Percentiles rank a stretch among this genome's conserved stretches.
Evolutionary conservation across 2,329 filamentous ascomycete species (phyloP).

Genomic region (Didymella pomorum): DNA sequence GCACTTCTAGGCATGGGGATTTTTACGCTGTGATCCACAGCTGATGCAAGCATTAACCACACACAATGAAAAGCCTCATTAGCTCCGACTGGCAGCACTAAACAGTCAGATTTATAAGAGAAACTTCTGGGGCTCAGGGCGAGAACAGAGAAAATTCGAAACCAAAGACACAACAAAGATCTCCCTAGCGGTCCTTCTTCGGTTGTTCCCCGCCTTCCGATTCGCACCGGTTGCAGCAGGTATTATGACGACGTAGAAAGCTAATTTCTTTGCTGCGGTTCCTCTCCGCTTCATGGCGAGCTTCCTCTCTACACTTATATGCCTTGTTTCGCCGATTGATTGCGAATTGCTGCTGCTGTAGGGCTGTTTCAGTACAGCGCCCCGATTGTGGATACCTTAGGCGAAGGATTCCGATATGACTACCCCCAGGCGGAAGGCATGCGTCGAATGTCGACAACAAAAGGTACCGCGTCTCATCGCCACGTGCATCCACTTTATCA

Average conservation of each 20-base stretch:
- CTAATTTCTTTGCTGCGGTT: constrained; percentile 31
- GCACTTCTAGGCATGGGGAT: constrained; percentile 26
- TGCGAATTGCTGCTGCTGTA: constrained; percentile 31
- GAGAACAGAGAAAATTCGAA: constrained; percentile 29
- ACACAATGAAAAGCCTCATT: constrained; percentile 33
- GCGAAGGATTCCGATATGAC: constrained; percentile 39
- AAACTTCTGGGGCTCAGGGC: constrained; percentile 29
- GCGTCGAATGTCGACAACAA: constrained; percentile 50
- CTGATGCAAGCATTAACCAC: constrained; percentile 37
- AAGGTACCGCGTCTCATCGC: constrained; percentile 36
- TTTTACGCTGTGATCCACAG: constrained; percentile 30
- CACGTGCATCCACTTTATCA: constrained; percentile 6
- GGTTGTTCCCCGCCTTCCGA: constrained; percentile 47
- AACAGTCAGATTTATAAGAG: constrained; percentile 35
- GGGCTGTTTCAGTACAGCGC: constrained; percentile 25
- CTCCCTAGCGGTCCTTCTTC: constrained; percentile 40
- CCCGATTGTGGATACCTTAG: constrained; percentile 35
- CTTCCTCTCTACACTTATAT: constrained; percentile 31
- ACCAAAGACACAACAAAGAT: constrained; percentile 27
- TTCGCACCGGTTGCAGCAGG: constrained; percentile 36
- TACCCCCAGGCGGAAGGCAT: constrained; percentile 48
- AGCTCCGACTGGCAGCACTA: constrained; percentile 31
- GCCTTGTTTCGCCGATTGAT: constrained; percentile 41
- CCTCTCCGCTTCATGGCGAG: constrained; percentile 31
- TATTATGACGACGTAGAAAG: constrained; percentile 46